Conservation (phyloP, 495 filamentous ascomycete genomes). For the Hypomontagnella monticulosa region DNA sequence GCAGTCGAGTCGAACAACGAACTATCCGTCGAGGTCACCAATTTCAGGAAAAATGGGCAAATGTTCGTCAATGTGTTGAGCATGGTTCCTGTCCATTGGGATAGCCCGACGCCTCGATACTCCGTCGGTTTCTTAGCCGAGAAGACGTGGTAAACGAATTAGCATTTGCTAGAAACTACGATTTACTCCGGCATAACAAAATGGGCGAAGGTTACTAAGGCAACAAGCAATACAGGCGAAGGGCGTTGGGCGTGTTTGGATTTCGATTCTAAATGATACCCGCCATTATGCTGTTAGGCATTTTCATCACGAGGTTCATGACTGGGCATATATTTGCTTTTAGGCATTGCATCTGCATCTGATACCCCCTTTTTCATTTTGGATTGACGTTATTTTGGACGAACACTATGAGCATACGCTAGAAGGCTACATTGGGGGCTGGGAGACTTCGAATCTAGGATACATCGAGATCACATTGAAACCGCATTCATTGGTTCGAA, state of each 20-base stretch:
- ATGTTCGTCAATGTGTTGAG: slow-evolving; percentile 58
- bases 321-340: slow-evolving; percentile 34
- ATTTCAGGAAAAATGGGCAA: slow-evolving; percentile 60
- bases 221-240: neutral
- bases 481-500: neutral
- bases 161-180: neutral
- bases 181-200: too few relatives aligned
- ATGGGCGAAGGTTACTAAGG: neutral
- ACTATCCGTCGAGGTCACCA: slow-evolving; percentile 55
- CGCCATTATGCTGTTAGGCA: slow-evolving; percentile 29
- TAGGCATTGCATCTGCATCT: slow-evolving; percentile 40
- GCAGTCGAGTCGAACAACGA: slow-evolving; percentile 53
- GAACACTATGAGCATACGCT: neutral
- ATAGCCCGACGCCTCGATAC: slow-evolving; percentile 41
- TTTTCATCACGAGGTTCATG: slow-evolving; percentile 2
- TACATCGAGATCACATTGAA: neutral
- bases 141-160: slow-evolving; percentile 24
- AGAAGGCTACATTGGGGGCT: neutral
- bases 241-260: slow-evolving; percentile 9
- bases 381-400: slow-evolving; percentile 6
- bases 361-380: slow-evolving; percentile 39
- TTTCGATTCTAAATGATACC: slow-evolving; percentile 29
- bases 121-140: slow-evolving; percentile 58
- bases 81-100: slow-evolving; percentile 58
- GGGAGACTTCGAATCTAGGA: neutral